Conservation (phyloP, 257 asterid species). For the Jasminum sambac region DNA sequence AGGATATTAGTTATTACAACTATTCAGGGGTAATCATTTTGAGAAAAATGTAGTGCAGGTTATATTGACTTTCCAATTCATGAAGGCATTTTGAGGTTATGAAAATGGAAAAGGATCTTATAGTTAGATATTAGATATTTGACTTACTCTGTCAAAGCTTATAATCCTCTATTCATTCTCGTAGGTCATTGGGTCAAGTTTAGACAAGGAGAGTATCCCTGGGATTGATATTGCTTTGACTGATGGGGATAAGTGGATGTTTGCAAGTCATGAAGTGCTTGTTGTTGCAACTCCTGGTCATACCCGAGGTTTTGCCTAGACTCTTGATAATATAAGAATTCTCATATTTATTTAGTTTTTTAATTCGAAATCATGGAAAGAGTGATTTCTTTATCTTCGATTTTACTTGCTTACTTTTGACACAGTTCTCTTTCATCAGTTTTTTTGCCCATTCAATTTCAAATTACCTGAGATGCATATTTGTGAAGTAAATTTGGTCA, state of each 20-base stretch:
- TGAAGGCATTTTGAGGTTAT: background rate
- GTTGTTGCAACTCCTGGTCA: conserved; percentile 93
- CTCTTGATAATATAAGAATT: conserved; percentile 19
- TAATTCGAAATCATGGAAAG: conserved; percentile 17
- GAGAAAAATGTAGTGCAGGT: background rate
- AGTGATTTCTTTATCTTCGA: conserved; percentile 9
- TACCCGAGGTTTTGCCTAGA: conserved; percentile 66
- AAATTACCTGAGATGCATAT: background rate
- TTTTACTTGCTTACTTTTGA: conserved; percentile 6
- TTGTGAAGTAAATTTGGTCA: background rate
- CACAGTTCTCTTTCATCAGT: conserved; percentile 1
- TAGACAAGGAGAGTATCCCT: conserved; percentile 89
- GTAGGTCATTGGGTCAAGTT: conserved; percentile 84
- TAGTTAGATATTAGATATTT: background rate
- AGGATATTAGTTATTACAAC: conserved; percentile 1
- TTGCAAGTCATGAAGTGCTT: conserved; percentile 94
- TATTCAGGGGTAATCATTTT: background rate
- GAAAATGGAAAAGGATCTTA: background rate
- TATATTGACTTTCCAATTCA: background rate
- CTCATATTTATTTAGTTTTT: background rate
- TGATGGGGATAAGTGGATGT: conserved; percentile 97
- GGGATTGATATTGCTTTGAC: conserved; percentile 84
- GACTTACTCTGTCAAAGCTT: background rate
- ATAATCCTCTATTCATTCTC: conserved; percentile 11
- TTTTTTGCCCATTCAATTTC: background rate